phyloP scores from a whole-genome alignment of 768 basidiomycete species.

The Melanogaster broomeanus region DNA sequence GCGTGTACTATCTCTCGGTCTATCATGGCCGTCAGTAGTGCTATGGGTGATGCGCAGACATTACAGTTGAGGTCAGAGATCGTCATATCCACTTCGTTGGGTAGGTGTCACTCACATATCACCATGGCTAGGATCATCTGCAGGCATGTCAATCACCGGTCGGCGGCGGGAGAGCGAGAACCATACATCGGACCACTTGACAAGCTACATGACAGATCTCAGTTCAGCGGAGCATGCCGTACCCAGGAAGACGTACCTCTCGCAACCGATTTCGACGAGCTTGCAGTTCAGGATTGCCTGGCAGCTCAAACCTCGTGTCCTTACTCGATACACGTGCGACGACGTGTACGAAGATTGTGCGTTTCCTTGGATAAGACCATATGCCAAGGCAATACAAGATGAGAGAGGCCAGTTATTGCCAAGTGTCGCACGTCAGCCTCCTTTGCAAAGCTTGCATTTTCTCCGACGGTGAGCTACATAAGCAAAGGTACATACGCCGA shows the following conservation, averaged over 20 bases:
- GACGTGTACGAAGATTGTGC: constrained; percentile 81
- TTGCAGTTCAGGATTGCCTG: constrained; percentile 49
- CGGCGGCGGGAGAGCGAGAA: neutral
- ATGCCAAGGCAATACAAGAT: constrained; percentile 81
- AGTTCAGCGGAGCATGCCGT: constrained; percentile 3
- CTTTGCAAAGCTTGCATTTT: constrained; percentile 47
- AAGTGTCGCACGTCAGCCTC: constrained; percentile 71
- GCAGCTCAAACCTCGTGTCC: constrained; percentile 75
- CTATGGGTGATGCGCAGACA: constrained; percentile 67
- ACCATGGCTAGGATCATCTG: constrained; percentile 81
- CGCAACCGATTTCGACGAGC: constrained; percentile 54
- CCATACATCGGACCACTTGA: constrained; percentile 72
- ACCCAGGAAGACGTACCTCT: constrained; percentile 46
- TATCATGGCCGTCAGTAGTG: constrained; percentile 79
- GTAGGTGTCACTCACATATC: constrained; percentile 84
- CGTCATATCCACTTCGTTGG: constrained; percentile 79
- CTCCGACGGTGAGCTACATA: constrained; percentile 28
- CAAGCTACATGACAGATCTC: constrained; percentile 47
- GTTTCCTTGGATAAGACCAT: constrained; percentile 66
- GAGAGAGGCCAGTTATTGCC: constrained; percentile 77
- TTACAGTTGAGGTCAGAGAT: constrained; percentile 86
- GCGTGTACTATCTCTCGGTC: constrained; percentile 81
- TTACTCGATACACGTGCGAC: constrained; percentile 80
- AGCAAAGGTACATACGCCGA: neutral
- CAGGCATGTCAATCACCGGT: constrained; percentile 8